Conservation (phyloP, 2,329 filamentous ascomycete genomes). For the Orbilia brochopaga region DNA sequence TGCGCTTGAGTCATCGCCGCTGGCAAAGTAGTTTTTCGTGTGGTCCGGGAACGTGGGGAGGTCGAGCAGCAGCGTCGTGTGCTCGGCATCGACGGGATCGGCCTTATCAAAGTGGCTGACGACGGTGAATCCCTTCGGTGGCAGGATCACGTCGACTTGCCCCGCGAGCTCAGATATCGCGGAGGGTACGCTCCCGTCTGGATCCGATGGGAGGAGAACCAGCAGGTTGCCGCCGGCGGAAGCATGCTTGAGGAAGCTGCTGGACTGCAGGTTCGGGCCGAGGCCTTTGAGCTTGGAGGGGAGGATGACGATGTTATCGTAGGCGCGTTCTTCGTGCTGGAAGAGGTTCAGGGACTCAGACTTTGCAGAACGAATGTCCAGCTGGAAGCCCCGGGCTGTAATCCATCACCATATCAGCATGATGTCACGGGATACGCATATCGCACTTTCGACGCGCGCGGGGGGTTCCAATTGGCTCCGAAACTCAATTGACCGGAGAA, state of each 20-base stretch:
- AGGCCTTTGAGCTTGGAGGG: conserved; percentile 92
- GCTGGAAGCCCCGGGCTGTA: conserved; percentile 78
- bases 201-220: conserved; percentile 76
- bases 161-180: conserved; percentile 53
- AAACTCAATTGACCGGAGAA: conserved; percentile 40
- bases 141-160: conserved; percentile 75
- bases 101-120: conserved; percentile 98
- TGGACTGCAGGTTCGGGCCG: conserved; percentile 84
- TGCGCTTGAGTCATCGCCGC: conserved; percentile 63
- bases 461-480: conserved; percentile 53
- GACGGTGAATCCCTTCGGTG: conserved; percentile 81
- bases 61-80: conserved; percentile 84
- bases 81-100: conserved; percentile 74
- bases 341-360: conserved; percentile 78
- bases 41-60: conserved; percentile 71
- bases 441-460: conserved; percentile 50
- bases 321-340: conserved; percentile 81
- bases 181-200: conserved; percentile 61
- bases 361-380: conserved; percentile 83
- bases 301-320: conserved; percentile 88
- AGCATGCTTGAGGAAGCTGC: conserved; percentile 85
- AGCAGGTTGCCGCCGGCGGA: conserved; percentile 91
- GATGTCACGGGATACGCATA: conserved; percentile 21
- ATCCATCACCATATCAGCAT: conserved; percentile 36
- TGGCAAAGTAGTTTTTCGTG: conserved; percentile 77